phyloP scores from a whole-genome alignment of 495 filamentous ascomycete species.

The Aspergillus nidulans region DNA sequence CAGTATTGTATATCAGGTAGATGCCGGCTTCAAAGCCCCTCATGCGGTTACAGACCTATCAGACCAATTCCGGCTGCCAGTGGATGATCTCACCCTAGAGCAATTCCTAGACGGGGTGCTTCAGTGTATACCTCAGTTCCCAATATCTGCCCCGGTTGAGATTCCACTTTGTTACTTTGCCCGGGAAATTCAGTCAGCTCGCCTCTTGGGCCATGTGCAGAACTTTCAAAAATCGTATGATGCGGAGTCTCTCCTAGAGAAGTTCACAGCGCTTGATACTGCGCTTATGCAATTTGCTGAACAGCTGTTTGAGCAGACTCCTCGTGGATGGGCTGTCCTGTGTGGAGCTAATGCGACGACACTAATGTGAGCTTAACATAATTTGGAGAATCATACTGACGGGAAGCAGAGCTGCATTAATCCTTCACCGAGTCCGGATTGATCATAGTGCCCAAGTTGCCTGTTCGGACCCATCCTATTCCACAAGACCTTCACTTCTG shows the following conservation, averaged over 20 bases:
- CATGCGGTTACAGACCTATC: background rate
- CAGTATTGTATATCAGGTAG: background rate
- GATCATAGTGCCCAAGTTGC: background rate
- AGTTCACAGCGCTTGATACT: background rate
- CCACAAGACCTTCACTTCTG: background rate
- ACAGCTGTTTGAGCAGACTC: constrained; percentile 2
- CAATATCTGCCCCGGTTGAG: background rate
- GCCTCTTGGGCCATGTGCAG: constrained; percentile 5
- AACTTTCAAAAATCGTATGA: background rate
- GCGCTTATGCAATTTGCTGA: background rate
- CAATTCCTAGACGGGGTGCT: background rate
- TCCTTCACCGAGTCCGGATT: background rate
- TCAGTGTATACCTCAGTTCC: background rate
- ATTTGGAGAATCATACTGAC: no score
- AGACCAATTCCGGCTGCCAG: background rate
- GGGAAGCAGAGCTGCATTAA: background rate
- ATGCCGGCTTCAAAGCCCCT: background rate
- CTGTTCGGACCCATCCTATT: background rate
- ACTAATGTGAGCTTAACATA: constrained; percentile 3
- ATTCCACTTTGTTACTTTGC: constrained; percentile 2
- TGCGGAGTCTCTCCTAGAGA: background rate
- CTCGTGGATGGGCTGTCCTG: background rate
- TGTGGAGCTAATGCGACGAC: constrained; percentile 1
- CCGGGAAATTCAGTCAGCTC: background rate
- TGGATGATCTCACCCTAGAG: no score